Percentiles rank a stretch among this genome's conserved stretches.
Conservation (phyloP, 805 yeast genomes). For the Starmerella roubikii region DNA sequence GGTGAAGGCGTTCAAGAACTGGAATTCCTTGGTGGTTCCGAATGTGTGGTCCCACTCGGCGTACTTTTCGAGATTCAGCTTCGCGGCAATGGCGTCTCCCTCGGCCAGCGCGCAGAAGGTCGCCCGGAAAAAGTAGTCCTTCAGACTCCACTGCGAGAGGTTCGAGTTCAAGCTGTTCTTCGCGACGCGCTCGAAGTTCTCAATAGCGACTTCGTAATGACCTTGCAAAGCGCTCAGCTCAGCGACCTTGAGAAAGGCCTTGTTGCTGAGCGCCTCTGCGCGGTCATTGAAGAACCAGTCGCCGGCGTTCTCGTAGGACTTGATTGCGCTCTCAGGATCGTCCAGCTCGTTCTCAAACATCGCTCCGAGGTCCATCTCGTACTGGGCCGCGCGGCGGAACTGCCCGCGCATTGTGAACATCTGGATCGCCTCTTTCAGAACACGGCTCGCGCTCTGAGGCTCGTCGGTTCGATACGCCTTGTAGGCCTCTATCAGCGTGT, state of each 20-base stretch:
- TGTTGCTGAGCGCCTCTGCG: conserved; percentile 79
- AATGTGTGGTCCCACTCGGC: conserved; percentile 59
- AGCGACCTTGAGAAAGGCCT: conserved; percentile 79
- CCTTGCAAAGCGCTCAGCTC: conserved; percentile 69
- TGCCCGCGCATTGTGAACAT: conserved; percentile 84
- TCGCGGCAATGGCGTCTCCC: conserved; percentile 75
- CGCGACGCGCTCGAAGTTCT: conserved; percentile 64
- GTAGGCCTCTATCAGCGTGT: conserved; percentile 77
- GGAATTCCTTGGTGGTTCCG: conserved; percentile 53
- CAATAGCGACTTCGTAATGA: conserved; percentile 63
- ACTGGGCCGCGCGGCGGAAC: conserved; percentile 91
- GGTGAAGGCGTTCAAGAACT: conserved; percentile 49
- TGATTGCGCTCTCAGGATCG: conserved; percentile 55
- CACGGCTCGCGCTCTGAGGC: conserved; percentile 62
- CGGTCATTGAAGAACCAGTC: conserved; percentile 92
- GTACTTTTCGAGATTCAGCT: conserved; percentile 51
- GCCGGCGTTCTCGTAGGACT: conserved; percentile 80
- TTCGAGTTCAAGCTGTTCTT: conserved; percentile 59
- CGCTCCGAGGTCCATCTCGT: conserved; percentile 79
- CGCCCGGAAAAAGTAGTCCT: conserved; percentile 79
- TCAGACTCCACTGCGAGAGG: conserved; percentile 77
- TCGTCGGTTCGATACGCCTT: conserved; percentile 67
- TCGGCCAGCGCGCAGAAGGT: conserved; percentile 72
- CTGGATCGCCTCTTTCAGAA: conserved; percentile 62
- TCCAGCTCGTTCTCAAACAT: conserved; percentile 64